phyloP scores from a whole-genome alignment of 352 stramenopile species.

The Phytophthora hibernalis region DNA sequence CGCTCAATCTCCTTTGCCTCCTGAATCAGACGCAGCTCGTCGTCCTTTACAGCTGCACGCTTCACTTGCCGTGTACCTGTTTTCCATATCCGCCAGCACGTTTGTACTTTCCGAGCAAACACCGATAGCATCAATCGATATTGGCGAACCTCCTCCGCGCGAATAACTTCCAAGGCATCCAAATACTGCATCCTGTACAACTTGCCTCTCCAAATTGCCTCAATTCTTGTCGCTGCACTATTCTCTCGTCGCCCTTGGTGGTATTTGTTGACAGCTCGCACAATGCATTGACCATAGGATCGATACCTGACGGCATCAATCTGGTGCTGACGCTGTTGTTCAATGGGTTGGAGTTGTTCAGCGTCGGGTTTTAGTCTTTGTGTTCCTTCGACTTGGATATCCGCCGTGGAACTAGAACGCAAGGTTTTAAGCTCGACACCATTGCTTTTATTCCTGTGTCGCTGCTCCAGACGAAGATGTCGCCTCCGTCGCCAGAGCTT shows the following conservation, averaged over 20 bases:
- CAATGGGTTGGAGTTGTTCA: neutral
- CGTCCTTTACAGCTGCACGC: slow-evolving; percentile 38
- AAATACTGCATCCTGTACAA: slow-evolving; percentile 27
- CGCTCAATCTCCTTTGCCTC: slow-evolving; percentile 31
- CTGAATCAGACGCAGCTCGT: slow-evolving; percentile 46
- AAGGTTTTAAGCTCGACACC: neutral
- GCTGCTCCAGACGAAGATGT: slow-evolving; percentile 12
- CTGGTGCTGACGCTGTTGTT: slow-evolving; percentile 13
- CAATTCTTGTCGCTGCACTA: slow-evolving; percentile 37
- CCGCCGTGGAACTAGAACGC: neutral
- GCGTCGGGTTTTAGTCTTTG: neutral
- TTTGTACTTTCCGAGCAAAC: slow-evolving; percentile 40
- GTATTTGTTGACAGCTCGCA: slow-evolving; percentile 22
- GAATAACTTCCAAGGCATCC: slow-evolving; percentile 26
- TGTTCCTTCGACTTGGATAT: neutral
- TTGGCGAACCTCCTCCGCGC: slow-evolving; percentile 25
- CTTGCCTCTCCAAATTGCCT: slow-evolving; percentile 35
- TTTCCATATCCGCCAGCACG: slow-evolving; percentile 45
- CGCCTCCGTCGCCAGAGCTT: slow-evolving; percentile 34
- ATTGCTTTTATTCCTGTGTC: neutral
- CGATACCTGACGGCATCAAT: slow-evolving; percentile 22
- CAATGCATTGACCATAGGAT: slow-evolving; percentile 23
- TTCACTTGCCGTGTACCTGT: slow-evolving; percentile 30
- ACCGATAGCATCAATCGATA: slow-evolving; percentile 39
- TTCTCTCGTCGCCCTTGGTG: slow-evolving; percentile 8